phyloP scores from a whole-genome alignment of 2,329 filamentous ascomycete species.

The Apiospora koreana region DNA sequence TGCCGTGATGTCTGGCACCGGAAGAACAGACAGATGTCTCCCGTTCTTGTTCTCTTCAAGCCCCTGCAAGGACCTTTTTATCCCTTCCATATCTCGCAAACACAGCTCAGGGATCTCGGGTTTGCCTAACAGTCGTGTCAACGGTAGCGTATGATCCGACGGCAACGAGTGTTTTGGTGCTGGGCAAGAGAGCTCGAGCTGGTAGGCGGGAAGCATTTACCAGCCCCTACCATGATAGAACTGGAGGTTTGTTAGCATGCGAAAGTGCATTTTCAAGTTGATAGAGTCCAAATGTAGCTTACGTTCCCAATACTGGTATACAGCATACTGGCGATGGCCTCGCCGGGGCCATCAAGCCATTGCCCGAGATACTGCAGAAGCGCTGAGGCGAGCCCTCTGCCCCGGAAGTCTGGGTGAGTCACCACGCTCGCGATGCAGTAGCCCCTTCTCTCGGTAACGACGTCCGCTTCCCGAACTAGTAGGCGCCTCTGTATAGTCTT shows the following conservation, averaged over 20 bases:
- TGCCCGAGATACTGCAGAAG: not conserved
- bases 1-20: not conserved
- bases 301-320: slow-evolving; percentile 1
- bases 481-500: not conserved
- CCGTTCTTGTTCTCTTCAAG: not conserved
- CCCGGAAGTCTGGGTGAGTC: not conserved
- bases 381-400: not conserved
- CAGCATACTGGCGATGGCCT: not conserved
- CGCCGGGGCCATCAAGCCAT: not conserved
- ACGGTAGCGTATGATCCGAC: not conserved
- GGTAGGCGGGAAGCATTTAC: not conserved
- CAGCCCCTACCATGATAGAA: not conserved
- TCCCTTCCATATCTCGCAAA: not conserved
- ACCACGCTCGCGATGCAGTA: slow-evolving; percentile 3
- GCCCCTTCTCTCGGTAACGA: not conserved
- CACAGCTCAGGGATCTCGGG: not conserved
- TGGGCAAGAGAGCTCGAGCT: not conserved
- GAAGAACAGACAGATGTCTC: not conserved
- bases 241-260: not conserved
- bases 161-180: not conserved
- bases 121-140: not conserved
- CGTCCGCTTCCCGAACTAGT: not conserved
- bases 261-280: too few species aligned
- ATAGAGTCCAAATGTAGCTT: not conserved
- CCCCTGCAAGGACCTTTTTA: not conserved